Evolutionary conservation across 768 basidiomycete genomes (phyloP).

Genomic region (Cantharellus anzutake): DNA sequence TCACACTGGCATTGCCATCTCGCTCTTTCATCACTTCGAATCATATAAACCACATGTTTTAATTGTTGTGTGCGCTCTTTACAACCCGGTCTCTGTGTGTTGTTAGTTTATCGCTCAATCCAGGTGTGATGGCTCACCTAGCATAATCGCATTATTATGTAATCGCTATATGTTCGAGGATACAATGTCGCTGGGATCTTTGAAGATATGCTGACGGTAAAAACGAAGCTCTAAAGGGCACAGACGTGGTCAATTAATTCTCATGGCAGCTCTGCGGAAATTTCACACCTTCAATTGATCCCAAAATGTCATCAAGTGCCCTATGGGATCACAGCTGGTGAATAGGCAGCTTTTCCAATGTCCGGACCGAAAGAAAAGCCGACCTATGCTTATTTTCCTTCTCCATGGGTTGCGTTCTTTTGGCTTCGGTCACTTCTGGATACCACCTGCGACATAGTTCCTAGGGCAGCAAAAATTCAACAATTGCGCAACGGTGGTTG

Average conservation of each 20-base stretch:
- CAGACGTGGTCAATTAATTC: neutral
- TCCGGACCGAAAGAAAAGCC: constrained; percentile 5
- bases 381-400: constrained; percentile 40
- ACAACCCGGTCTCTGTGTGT: too few species aligned
- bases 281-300: constrained; percentile 47
- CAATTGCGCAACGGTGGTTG: too few species aligned
- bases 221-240: constrained; percentile 43
- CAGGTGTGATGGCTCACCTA: too few species aligned
- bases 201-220: constrained; percentile 31
- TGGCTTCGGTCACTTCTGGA: constrained; percentile 16
- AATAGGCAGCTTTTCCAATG: neutral
- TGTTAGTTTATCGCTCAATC: too few species aligned
- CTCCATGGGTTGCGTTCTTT: constrained; percentile 7
- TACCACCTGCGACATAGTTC: constrained; percentile 65
- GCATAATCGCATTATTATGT: too few species aligned
- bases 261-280: neutral
- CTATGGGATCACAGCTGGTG: constrained; percentile 20
- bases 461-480: constrained; percentile 19
- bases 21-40: too few species aligned
- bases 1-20: too few species aligned
- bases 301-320: constrained; percentile 64
- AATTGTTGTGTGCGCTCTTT: too few species aligned
- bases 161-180: too few species aligned
- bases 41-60: too few species aligned
- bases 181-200: neutral